These are phyloP conservation scores for Polyporus tsugae DNA, from an alignment of 1,284 basidiomycete species.

Conservation along the genomic window DNA sequence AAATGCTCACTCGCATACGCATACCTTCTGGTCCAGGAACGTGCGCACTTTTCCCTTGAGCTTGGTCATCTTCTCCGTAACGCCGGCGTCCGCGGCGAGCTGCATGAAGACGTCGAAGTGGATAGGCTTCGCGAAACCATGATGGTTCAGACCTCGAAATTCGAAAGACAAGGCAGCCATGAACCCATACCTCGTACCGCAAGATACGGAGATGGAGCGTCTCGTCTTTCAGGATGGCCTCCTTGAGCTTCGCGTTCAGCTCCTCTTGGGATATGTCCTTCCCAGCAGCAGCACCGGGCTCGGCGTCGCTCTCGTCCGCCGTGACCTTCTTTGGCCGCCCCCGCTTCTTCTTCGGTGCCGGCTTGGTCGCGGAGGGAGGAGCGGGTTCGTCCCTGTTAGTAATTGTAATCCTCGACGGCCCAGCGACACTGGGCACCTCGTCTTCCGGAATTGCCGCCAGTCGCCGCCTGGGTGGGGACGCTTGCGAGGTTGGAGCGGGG, in stretches of 20 bases:
- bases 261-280: slow-evolving; percentile 46
- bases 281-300: slow-evolving; percentile 19
- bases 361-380: slow-evolving; percentile 18
- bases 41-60: slow-evolving; percentile 52
- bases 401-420: slow-evolving; percentile 1
- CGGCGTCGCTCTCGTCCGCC: slow-evolving; percentile 28
- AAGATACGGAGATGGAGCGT: slow-evolving; percentile 62
- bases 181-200: slow-evolving; percentile 63
- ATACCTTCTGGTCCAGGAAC: slow-evolving; percentile 68
- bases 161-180: neutral
- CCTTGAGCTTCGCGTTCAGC: slow-evolving; percentile 45
- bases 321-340: slow-evolving; percentile 23
- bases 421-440: slow-evolving; percentile 1
- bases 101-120: slow-evolving; percentile 62
- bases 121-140: slow-evolving; percentile 55
- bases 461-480: neutral
- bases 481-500: neutral
- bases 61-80: slow-evolving; percentile 36
- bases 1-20: slow-evolving; percentile 11
- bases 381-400: neutral
- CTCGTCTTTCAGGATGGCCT: slow-evolving; percentile 53
- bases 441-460: slow-evolving; percentile 21
- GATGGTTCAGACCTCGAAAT: slow-evolving; percentile 14
- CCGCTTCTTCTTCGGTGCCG: slow-evolving; percentile 32
- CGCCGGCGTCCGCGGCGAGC: slow-evolving; percentile 42